Evolutionary conservation across 345 rosid species (phyloP).

Genomic region (Mallotus nudiflorus): DNA sequence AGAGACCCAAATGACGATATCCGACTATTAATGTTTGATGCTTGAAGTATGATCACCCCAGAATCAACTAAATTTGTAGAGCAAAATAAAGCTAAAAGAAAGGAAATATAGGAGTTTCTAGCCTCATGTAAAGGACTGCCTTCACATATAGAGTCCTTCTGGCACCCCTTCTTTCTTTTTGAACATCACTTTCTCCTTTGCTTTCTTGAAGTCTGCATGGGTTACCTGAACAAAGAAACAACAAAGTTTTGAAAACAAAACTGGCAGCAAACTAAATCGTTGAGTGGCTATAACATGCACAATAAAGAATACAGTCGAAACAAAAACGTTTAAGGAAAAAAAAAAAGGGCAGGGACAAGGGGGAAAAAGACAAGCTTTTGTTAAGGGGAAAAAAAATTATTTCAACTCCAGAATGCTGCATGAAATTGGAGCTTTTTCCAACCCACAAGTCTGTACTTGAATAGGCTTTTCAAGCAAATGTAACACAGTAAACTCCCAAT

Average conservation of each 20-base stretch:
- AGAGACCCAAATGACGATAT: too few relatives aligned
- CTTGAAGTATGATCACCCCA: too few relatives aligned
- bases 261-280: background rate
- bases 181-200: constrained; percentile 42
- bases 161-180: constrained; percentile 45
- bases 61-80: too few relatives aligned
- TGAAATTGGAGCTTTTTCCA: background rate
- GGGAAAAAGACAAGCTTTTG: background rate
- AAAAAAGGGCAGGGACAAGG: too few relatives aligned
- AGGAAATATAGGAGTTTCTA: too few relatives aligned
- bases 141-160: constrained; percentile 36
- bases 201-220: constrained; percentile 39
- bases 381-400: background rate
- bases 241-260: background rate
- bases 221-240: constrained; percentile 7
- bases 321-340: too few relatives aligned
- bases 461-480: background rate
- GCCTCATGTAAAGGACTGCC: too few relatives aligned
- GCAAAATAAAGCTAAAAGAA: too few relatives aligned
- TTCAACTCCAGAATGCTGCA: too few relatives aligned
- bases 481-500: background rate
- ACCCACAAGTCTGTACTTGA: background rate
- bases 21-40: too few relatives aligned
- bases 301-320: too few relatives aligned
- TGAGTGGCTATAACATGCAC: too few relatives aligned